These are phyloP conservation scores for Abelmoschus esculentus DNA, from an alignment of 345 rosid genomes.

Conservation along the genomic window DNA sequence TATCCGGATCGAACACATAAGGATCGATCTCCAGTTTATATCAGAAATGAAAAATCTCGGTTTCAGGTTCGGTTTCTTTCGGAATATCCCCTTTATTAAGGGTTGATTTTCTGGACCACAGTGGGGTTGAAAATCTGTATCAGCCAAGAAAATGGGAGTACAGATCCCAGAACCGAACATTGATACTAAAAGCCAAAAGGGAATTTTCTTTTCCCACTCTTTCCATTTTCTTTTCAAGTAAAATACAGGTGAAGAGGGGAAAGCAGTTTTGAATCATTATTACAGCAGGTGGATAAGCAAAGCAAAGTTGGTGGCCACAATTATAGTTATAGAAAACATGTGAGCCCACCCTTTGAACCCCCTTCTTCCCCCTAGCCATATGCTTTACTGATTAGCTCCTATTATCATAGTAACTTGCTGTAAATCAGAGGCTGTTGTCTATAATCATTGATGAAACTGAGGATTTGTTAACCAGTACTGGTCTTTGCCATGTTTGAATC, in stretches of 20 bases:
- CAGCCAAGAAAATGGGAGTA: background rate
- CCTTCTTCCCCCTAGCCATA: background rate
- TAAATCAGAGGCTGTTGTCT: background rate
- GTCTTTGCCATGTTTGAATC: background rate
- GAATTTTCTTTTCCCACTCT: background rate
- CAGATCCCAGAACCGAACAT: background rate
- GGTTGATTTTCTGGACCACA: background rate
- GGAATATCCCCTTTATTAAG: too few species aligned
- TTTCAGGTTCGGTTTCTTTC: too few species aligned
- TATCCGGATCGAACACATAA: too few species aligned
- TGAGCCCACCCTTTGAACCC: constrained; percentile 3
- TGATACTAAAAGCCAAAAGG: background rate
- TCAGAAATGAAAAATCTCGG: too few species aligned
- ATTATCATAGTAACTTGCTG: background rate
- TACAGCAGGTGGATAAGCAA: constrained; percentile 2
- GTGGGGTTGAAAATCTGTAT: background rate
- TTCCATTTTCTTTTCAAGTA: background rate
- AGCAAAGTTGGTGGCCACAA: constrained; percentile 10
- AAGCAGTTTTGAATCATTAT: constrained; percentile 15
- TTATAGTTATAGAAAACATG: constrained; percentile 4
- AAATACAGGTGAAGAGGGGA: constrained; percentile 2
- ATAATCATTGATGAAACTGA: background rate
- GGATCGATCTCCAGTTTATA: too few species aligned
- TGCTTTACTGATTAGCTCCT: background rate
- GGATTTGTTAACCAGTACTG: background rate